phyloP scores from a whole-genome alignment of 768 basidiomycete species.

The Lepiota venenata region DNA sequence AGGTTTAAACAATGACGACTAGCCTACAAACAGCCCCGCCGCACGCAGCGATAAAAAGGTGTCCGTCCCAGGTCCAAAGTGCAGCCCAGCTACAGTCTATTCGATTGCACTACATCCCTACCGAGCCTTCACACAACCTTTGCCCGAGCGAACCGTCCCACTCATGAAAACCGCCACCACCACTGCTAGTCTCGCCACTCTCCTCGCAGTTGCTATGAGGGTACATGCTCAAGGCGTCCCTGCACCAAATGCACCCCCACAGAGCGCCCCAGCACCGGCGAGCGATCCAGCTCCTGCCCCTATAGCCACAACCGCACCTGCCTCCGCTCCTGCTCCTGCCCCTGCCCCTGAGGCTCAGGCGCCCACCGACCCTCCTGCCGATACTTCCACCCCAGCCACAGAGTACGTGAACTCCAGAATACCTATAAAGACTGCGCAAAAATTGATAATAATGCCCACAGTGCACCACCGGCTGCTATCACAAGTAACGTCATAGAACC shows the following conservation, averaged over 20 bases:
- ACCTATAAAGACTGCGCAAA: background rate
- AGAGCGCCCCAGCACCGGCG: background rate
- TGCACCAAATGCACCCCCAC: background rate
- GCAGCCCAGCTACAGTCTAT: too few relatives aligned
- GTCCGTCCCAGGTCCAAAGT: too few relatives aligned
- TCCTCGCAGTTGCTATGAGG: background rate
- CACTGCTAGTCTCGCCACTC: background rate
- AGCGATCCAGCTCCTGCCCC: background rate
- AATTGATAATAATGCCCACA: background rate
- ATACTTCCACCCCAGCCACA: background rate
- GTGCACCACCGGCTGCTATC: background rate
- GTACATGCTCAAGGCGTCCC: background rate
- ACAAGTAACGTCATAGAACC: background rate
- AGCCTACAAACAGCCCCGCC: too few relatives aligned
- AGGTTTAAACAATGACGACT: too few relatives aligned
- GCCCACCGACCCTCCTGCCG: background rate
- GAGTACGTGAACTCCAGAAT: background rate
- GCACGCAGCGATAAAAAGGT: too few relatives aligned
- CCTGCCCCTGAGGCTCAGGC: background rate
- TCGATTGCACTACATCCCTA: too few relatives aligned
- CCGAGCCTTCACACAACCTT: background rate
- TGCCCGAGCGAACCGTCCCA: background rate
- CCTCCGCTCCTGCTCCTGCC: conserved; percentile 3
- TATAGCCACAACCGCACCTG: conserved; percentile 1
- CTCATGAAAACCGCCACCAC: background rate